A percentile compares a stretch with the other conserved stretches of the same genome.
Evolutionary conservation across 225 moss, liverwort and hornwort genomes (phyloP).

Genomic region (Lunularia cruciata): DNA sequence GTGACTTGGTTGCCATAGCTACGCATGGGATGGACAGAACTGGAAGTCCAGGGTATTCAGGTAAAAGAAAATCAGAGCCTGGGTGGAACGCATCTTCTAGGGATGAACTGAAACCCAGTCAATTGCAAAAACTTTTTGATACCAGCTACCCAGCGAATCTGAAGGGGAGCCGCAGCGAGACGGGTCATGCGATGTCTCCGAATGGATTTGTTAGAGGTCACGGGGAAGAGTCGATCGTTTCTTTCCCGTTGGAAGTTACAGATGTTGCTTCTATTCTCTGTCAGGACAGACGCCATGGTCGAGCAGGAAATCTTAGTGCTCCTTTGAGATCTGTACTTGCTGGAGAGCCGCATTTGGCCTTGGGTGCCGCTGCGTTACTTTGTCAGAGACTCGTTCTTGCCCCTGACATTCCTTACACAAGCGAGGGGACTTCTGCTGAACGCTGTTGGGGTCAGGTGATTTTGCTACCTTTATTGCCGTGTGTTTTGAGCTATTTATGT

Average conservation of each 20-base stretch:
- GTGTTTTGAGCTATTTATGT: background rate
- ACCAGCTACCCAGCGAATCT: background rate
- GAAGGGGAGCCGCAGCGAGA: background rate
- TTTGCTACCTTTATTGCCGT: background rate
- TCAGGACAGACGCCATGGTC: slow-evolving; percentile 28
- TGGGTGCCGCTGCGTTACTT: slow-evolving; percentile 39
- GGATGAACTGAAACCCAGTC: slow-evolving; percentile 6
- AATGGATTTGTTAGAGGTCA: slow-evolving; percentile 17
- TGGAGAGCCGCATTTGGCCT: slow-evolving; percentile 39
- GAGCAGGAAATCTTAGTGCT: slow-evolving; percentile 12
- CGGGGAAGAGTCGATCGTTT: slow-evolving; percentile 19
- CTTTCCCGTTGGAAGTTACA: slow-evolving; percentile 35
- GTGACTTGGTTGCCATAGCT: slow-evolving; percentile 19
- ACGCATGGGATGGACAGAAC: slow-evolving; percentile 5
- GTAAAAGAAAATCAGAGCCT: slow-evolving; percentile 10
- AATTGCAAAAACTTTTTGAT: background rate
- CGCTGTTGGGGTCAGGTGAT: slow-evolving; percentile 43
- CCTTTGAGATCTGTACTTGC: slow-evolving; percentile 31
- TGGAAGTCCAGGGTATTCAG: background rate
- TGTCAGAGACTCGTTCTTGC: slow-evolving; percentile 37
- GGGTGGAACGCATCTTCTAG: background rate
- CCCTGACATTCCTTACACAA: slow-evolving; percentile 28
- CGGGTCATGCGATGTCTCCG: background rate
- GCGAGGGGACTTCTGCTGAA: slow-evolving; percentile 33
- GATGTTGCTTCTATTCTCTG: slow-evolving; percentile 38